Evolutionary conservation across 345 rosid genomes (phyloP).

Genomic region (Mallotus nudiflorus): DNA sequence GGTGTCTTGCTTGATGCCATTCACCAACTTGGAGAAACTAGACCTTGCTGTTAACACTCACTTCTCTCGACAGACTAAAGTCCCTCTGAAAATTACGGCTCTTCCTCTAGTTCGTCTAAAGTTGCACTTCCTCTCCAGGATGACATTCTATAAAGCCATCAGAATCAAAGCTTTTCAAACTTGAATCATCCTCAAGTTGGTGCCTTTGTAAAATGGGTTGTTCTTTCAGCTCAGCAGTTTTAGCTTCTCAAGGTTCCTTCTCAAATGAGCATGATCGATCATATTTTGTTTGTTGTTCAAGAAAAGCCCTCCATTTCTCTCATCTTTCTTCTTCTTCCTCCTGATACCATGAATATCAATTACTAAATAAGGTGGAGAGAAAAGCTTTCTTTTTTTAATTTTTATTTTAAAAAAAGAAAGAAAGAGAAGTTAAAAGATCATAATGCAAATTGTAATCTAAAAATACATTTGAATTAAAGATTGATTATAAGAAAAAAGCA

Average conservation of each 20-base stretch:
- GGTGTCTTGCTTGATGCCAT: no score
- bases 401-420: no score
- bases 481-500: no score
- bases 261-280: slow-evolving; percentile 27
- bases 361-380: slow-evolving; percentile 23
- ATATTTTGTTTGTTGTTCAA: slow-evolving; percentile 46
- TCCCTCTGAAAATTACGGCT: slow-evolving; percentile 12
- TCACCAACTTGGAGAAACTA: no score
- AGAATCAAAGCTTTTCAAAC: slow-evolving; percentile 30
- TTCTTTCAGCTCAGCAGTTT: slow-evolving; percentile 16
- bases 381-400: no score
- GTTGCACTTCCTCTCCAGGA: slow-evolving; percentile 7
- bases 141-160: slow-evolving; percentile 31
- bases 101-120: slow-evolving; percentile 5
- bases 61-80: no score
- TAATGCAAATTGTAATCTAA: no score
- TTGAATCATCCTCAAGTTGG: slow-evolving; percentile 29
- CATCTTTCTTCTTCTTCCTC: slow-evolving; percentile 91
- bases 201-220: slow-evolving; percentile 21
- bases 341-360: slow-evolving; percentile 44
- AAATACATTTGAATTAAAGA: not conserved
- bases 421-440: no score
- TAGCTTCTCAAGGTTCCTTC: slow-evolving; percentile 28
- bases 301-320: slow-evolving; percentile 66
- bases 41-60: no score